Base-by-base conservation (phyloP, 768 basidiomycete genomes). In the Podaxis pistillaris region DNA sequence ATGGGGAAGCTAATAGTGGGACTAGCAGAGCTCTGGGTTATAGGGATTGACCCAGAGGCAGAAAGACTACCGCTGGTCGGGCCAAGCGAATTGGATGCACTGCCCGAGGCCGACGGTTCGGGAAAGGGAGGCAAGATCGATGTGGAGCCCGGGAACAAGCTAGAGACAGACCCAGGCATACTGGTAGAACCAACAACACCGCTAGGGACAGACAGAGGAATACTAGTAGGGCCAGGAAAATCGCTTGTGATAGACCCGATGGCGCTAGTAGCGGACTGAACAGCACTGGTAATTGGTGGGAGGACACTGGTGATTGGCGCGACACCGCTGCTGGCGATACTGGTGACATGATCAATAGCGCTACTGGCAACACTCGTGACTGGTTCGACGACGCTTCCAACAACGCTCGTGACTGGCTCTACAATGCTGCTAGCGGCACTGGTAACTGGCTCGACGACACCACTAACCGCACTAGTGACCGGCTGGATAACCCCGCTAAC, bases 1-100 rank as follows among this genome's bases (percentile, higher is more conserved):
- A 55, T 65, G 6, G 71, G 69, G 69, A 71, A 70, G 15, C 37
- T 62, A 38, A 69, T 65, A 11, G 59, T 54, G 11, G 65, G 62
- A 15, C 52, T 33, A 55, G 66, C 56, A 40, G 54, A 63, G 11
- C 36, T 28, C 15, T 15, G n/a, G 33, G 13, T 46, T 9, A 28
- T 13, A 9, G 56, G 24, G 54, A 28, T 8, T n/a, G 24, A 38
- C n/a, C n/a, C 24, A 28, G 54, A 22, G 13, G 12, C 24, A n/a
- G 36, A 13, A 24, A 37, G 12, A 41, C 51, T 52, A 7, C 8
- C 30, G 8, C 19, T 60, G 49, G 49, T 26, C 51, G 60, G 11
- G 24, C 26, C 36, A 41, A 40, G 30, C 44, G 57, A 30, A 15
- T 33, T 30, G 3, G 54, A 26, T 11, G 36, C 22, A 28, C 24